Evolutionary conservation across 306 rosid genomes (phyloP), one percentile per base, ranked within the genome.

Genomic region (Comarum palustre): DNA sequence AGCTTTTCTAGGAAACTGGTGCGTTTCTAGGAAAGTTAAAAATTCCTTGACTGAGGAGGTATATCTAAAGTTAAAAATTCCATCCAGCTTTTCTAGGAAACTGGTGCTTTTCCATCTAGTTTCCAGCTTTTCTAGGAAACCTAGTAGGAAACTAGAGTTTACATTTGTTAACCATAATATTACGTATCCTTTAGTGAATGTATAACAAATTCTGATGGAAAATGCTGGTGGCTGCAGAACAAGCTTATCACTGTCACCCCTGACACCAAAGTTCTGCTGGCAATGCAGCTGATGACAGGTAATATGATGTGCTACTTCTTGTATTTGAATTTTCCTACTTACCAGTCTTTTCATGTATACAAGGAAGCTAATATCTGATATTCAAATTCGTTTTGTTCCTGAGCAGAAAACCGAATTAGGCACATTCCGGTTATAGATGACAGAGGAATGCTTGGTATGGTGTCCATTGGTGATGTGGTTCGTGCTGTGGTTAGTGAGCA

Each of bases 21-120:
- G 42, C 46, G 2, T 29, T n/a, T n/a, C n/a, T n/a, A n/a, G n/a
- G n/a, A n/a, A n/a, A n/a, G n/a, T n/a, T n/a, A n/a, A n/a, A n/a
- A n/a, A n/a, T n/a, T n/a, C n/a, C n/a, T n/a, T 95, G 99, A 95
- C 99, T 14, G 99, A 95, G 77, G 99, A 95, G 97, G 99, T 95
- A 90, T 65, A 31, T 60, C 24, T 63, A 25, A n/a, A n/a, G n/a
- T n/a, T n/a, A n/a, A n/a, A n/a, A n/a, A n/a, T n/a, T n/a, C n/a
- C n/a, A n/a, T n/a, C n/a, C n/a, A n/a, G n/a, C n/a, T n/a, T n/a
- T n/a, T n/a, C n/a, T n/a, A n/a, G n/a, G 31, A 22, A 58, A n/a
- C 8, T 64, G 5, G 4, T 25, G 19, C 29, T 31, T n/a, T n/a
- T n/a, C n/a, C n/a, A n/a, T n/a, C n/a, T n/a, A n/a, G n/a, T n/a